A percentile compares a stretch with the other conserved stretches of the same genome.
Conservation (phyloP, 768 basidiomycete genomes). For the Boletus barrowsii region DNA sequence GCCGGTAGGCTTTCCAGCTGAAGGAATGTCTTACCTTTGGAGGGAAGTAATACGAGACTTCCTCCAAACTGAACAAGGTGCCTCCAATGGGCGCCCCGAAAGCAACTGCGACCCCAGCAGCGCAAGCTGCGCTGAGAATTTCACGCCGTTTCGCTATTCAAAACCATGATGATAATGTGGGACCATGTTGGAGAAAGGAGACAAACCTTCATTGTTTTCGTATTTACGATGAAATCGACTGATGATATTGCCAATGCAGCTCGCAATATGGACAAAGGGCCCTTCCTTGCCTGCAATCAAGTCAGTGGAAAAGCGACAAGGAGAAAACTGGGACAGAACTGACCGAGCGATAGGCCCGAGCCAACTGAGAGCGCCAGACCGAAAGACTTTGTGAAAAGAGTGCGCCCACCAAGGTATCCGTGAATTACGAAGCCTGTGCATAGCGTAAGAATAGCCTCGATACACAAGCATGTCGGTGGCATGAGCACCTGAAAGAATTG, state of each 20-base stretch:
- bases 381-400: slow-evolving; percentile 84
- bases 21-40: slow-evolving; percentile 58
- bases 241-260: slow-evolving; percentile 90
- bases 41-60: slow-evolving; percentile 96
- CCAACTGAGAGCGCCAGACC: slow-evolving; percentile 90
- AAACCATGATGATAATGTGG: not conserved
- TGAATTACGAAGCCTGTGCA: slow-evolving; percentile 87
- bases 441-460: slow-evolving; percentile 7
- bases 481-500: slow-evolving; percentile 71
- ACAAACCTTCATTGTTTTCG: slow-evolving; percentile 88
- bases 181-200: not conserved
- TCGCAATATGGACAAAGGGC: slow-evolving; percentile 89
- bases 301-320: not conserved
- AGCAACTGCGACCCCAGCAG: slow-evolving; percentile 95
- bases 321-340: slow-evolving; percentile 14
- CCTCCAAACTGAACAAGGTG: slow-evolving; percentile 89
- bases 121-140: slow-evolving; percentile 92
- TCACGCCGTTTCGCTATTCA: slow-evolving; percentile 83
- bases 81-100: slow-evolving; percentile 97
- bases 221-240: slow-evolving; percentile 86
- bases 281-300: slow-evolving; percentile 56
- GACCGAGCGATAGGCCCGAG: slow-evolving; percentile 84
- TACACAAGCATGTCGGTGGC: slow-evolving; percentile 2
- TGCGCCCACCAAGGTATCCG: slow-evolving; percentile 90
- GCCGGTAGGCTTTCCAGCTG: not conserved